Evolutionary conservation across 305 asterid genomes (phyloP), one percentile per base, ranked within the genome.

Genomic region (Fraxinus floribunda): DNA sequence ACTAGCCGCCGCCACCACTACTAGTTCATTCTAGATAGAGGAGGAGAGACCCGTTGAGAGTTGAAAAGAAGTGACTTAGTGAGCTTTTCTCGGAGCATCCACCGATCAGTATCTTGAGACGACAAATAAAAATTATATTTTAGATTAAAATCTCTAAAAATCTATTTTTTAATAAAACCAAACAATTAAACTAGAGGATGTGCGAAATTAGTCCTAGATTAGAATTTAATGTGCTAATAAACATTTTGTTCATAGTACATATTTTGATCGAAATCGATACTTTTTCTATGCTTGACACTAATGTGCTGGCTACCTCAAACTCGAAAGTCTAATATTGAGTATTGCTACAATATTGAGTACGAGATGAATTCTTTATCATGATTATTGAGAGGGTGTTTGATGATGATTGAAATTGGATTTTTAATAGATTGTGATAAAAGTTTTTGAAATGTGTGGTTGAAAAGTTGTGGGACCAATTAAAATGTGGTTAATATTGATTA

Each of bases 41-140:
- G 39, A 55, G 34, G 78, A 83, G 85, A 73, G 84, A 81, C 55
- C 82, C 78, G 78, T 90, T 82, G 94, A 90, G 91, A 88, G 90
- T 89, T 85, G 83, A 81, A 81, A 79, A 81, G 83, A 85, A 90
- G 91, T 85, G 94, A 90, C 32, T 82, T 86, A 86, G 83, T 75
- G 84, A 86, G 86, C 82, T 82, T 82, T 84, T 84, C 77, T 78
- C 86, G 88, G 85, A 84, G 90, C 82, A 81, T 86, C 88, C 86
- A 80, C 80, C 85, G 81, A 76, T 78, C 76, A 79, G 26, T 85
- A 87, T 86, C 88, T 83, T 60, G 66, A 79, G 70, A 18, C 10
- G 30, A 24, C 39, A n/a, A 36, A 41, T 26, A 30, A 30, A 30
- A 4, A 18, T 41, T 72, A 16, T 70, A 44, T 15, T 16, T 49